Evolutionary conservation across 257 asterid genomes (phyloP).

Genomic region (Solanum pennellii): DNA sequence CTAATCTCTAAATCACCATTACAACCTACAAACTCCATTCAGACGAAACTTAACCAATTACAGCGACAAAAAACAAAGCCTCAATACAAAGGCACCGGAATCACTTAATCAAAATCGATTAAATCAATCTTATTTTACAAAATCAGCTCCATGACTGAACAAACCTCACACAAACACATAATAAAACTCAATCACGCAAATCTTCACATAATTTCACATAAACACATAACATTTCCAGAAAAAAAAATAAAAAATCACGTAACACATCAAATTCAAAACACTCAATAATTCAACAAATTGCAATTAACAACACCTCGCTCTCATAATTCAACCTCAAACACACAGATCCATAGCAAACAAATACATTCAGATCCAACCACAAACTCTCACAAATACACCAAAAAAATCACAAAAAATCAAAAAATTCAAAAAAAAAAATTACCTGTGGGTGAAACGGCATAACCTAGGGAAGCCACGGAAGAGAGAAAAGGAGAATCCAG

Average conservation of each 20-base stretch:
- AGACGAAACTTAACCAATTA: not conserved
- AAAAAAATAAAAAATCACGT: not conserved
- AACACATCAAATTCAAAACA: not conserved
- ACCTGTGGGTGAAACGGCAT: not conserved
- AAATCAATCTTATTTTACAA: not conserved
- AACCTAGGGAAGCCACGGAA: constrained; percentile 3
- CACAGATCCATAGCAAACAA: not conserved
- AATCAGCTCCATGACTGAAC: not conserved
- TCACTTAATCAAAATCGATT: not conserved
- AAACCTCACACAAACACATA: not conserved
- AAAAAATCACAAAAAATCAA: not conserved
- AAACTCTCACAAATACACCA: not conserved
- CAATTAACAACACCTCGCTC: not conserved
- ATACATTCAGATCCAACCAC: not conserved
- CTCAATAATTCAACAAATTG: not conserved
- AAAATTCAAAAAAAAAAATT: not conserved
- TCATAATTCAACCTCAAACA: not conserved
- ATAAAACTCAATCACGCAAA: not conserved
- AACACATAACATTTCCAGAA: not conserved
- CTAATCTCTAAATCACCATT: not conserved
- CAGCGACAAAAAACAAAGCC: not conserved
- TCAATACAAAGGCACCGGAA: not conserved
- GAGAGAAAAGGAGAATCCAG: not conserved
- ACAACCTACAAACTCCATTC: not conserved
- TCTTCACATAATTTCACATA: not conserved